Base-by-base conservation (phyloP, 2,329 filamentous ascomycete genomes). In the Lojkania enalia region DNA sequence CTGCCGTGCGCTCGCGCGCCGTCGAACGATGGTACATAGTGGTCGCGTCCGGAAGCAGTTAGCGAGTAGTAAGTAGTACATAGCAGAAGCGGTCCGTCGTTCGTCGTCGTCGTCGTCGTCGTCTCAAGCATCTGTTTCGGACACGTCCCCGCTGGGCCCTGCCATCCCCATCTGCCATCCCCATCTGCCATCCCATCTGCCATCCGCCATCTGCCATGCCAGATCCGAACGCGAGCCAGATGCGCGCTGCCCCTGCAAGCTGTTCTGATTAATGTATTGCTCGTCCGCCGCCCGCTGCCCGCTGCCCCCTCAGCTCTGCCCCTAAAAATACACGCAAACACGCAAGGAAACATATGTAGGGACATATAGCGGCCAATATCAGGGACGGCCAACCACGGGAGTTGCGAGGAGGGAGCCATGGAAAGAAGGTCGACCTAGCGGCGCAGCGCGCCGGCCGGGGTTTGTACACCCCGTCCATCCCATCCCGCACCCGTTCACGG, bases 301-400 rank as follows among this genome's bases (percentile, higher is more conserved):
- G 25, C 25, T 9, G n/a, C n/a, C 7, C 15, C 31, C 7, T 19
- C 15, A 36, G 33, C 33, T 12, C 33, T 36, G 33, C 15, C 33
- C 33, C 33, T 36, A 36, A 36, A 36, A 36, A 36, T 36, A 36
- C 15, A 9, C 20, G 19, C 9, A n/a, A n/a, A n/a, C n/a, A n/a
- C n/a, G n/a, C n/a, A n/a, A n/a, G n/a, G n/a, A n/a, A n/a, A n/a
- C 20, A 21, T 15, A 33, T 5, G 19, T 20, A 36, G 9, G 11
- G 19, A 19, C 19, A 25, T 29, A 29, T 39, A 6, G 7, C 15
- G 9, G 15, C 9, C 30, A 11, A 33, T 33, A 33, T 33, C 30
- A 33, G 30, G 35, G 12, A 37, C 19, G 35, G 14, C 14, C 35
- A 37, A 37, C 35, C 35, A 15, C 19, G 35, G 35, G 19, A 19